A percentile compares a stretch with the other conserved stretches of the same genome.
These are phyloP conservation scores for Elongisporangium anandrum DNA, from an alignment of 352 stramenopile species.

Conservation along the genomic window DNA sequence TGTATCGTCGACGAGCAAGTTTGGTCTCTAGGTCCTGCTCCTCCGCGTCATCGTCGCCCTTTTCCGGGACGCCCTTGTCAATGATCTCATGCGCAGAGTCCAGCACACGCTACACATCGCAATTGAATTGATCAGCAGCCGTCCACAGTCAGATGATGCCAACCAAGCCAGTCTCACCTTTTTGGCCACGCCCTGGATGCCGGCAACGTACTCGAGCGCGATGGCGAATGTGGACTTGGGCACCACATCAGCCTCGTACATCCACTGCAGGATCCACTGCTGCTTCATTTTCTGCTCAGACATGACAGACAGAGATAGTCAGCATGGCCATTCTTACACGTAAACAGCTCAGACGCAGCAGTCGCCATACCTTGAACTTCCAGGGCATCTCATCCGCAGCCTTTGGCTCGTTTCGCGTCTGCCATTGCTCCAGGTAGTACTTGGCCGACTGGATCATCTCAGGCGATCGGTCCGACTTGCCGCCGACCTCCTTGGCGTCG, in stretches of 20 bases:
- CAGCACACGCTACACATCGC: conserved; percentile 44
- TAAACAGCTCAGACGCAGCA: neutral
- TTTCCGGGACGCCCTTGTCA: conserved; percentile 49
- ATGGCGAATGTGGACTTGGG: conserved; percentile 76
- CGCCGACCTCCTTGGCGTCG: conserved; percentile 35
- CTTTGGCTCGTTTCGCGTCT: conserved; percentile 45
- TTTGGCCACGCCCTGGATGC: conserved; percentile 62
- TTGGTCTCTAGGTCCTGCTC: conserved; percentile 53
- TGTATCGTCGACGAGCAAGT: conserved; percentile 67
- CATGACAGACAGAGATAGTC: conserved; percentile 5
- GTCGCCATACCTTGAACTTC: conserved; percentile 68
- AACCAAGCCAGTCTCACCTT: conserved; percentile 18
- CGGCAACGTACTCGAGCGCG: conserved; percentile 67
- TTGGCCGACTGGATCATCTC: conserved; percentile 79
- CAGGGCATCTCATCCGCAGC: conserved; percentile 53
- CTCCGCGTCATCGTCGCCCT: conserved; percentile 35
- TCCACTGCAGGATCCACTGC: conserved; percentile 77
- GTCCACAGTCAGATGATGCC: neutral
- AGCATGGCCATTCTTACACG: neutral
- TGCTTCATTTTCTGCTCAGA: conserved; percentile 79
- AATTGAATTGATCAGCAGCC: conserved; percentile 1
- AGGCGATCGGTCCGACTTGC: conserved; percentile 66
- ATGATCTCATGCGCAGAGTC: conserved; percentile 70
- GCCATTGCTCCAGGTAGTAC: conserved; percentile 81
- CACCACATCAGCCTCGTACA: conserved; percentile 80